Percentiles rank a stretch among this genome's conserved stretches.
Conservation (phyloP, 2,329 filamentous ascomycete species). For the Chalara sp. region DNA sequence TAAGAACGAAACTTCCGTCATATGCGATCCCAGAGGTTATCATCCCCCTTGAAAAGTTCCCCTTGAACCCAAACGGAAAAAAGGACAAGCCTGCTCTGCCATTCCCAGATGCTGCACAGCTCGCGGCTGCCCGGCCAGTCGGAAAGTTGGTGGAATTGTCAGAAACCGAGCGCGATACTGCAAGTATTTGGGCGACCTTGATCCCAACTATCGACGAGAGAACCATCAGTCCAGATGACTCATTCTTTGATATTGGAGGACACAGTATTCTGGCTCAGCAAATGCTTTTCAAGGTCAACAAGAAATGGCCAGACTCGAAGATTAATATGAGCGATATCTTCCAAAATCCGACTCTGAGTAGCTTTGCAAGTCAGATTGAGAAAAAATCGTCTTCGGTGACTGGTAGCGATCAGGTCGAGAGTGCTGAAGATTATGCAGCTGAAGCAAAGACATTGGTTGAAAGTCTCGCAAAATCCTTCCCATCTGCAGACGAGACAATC, state of each 20-base stretch:
- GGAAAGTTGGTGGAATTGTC: constrained; percentile 36
- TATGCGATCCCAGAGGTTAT: constrained; percentile 73
- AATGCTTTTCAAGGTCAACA: constrained; percentile 65
- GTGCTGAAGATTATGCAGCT: constrained; percentile 39
- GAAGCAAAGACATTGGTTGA: constrained; percentile 33
- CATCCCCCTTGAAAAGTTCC: constrained; percentile 65
- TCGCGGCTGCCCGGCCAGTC: constrained; percentile 46
- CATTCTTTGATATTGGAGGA: constrained; percentile 75
- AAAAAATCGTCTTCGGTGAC: constrained; percentile 24
- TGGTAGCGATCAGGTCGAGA: constrained; percentile 16
- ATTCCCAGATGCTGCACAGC: constrained; percentile 69
- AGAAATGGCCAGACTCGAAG: constrained; percentile 54
- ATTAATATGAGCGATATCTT: constrained; percentile 68
- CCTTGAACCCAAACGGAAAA: constrained; percentile 82
- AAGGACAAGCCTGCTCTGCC: constrained; percentile 73
- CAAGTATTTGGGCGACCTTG: constrained; percentile 66
- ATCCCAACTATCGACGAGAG: constrained; percentile 61
- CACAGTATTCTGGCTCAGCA: constrained; percentile 78
- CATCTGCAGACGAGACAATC: constrained; percentile 25
- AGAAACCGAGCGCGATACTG: constrained; percentile 59
- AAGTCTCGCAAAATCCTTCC: constrained; percentile 32
- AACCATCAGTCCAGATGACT: constrained; percentile 54
- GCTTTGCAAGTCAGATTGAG: constrained; percentile 46
- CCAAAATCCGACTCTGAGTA: constrained; percentile 52
- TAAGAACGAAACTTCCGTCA: constrained; percentile 64